phyloP scores from a whole-genome alignment of 495 filamentous ascomycete genomes.

The Durotheca rogersii region DNA sequence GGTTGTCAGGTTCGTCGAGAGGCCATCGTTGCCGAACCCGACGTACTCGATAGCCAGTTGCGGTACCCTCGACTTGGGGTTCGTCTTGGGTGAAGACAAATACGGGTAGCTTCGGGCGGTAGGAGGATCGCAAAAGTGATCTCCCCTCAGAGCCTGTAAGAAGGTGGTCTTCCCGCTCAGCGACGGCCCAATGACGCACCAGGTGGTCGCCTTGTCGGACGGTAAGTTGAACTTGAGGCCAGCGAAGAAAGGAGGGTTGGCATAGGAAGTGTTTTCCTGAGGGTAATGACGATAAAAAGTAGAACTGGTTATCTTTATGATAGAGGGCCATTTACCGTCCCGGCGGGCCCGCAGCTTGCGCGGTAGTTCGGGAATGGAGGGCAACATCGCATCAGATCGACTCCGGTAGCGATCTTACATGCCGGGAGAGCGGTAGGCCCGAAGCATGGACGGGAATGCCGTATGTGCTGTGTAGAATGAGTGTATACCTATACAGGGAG shows the following conservation, averaged over 20 bases:
- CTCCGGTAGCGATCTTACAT: too few relatives aligned
- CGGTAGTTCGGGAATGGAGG: too few relatives aligned
- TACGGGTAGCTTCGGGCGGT: constrained; percentile 73
- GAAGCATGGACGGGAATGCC: too few relatives aligned
- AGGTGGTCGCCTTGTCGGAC: constrained; percentile 56
- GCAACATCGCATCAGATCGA: too few relatives aligned
- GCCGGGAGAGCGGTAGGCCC: too few relatives aligned
- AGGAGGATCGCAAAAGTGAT: constrained; percentile 70
- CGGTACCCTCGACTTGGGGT: constrained; percentile 53
- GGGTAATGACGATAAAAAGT: constrained; percentile 84
- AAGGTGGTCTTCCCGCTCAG: constrained; percentile 73
- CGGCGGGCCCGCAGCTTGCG: too few relatives aligned
- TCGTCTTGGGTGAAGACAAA: constrained; percentile 63
- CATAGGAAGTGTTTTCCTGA: constrained; percentile 43
- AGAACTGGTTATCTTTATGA: constrained; percentile 71
- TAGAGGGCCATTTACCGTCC: too few relatives aligned
- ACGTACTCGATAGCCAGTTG: constrained; percentile 75
- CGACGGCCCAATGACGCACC: constrained; percentile 75
- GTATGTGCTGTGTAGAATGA: too few relatives aligned
- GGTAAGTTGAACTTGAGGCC: constrained; percentile 66
- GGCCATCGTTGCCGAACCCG: constrained; percentile 69
- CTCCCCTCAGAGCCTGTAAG: constrained; percentile 70
- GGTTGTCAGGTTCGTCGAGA: constrained; percentile 42
- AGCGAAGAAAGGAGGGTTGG: constrained; percentile 66
- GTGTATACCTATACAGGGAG: too few relatives aligned